Percentiles rank a stretch among this genome's conserved stretches.
These are phyloP conservation scores for Blastobotrys persicus DNA, from an alignment of 1,139 yeast species.

Conservation along the genomic window DNA sequence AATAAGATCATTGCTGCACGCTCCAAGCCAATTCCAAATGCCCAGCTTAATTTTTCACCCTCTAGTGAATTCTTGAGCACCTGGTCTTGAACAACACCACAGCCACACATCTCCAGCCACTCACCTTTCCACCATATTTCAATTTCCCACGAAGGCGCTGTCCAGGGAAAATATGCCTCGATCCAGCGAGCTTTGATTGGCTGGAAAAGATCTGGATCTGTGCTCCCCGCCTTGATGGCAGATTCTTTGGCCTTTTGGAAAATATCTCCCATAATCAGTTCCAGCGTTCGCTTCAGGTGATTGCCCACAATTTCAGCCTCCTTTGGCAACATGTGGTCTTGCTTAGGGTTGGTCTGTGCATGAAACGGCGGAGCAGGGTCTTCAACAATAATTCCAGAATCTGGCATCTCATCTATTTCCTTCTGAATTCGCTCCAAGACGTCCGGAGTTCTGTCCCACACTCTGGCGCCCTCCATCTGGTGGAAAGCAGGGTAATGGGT, in stretches of 20 bases:
- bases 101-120: conserved; percentile 97
- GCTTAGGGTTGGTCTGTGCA: conserved; percentile 68
- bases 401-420: conserved; percentile 68
- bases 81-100: conserved; percentile 83
- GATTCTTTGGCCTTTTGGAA: conserved; percentile 71
- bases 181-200: conserved; percentile 93
- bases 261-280: conserved; percentile 76
- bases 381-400: conserved; percentile 65
- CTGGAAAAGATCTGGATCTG: conserved; percentile 59
- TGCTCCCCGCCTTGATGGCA: conserved; percentile 65
- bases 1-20: conserved; percentile 93
- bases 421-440: conserved; percentile 47
- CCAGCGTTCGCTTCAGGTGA: conserved; percentile 84
- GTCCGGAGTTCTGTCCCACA: conserved; percentile 60
- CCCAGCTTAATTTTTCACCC: conserved; percentile 78
- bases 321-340: conserved; percentile 63
- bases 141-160: conserved; percentile 97
- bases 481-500: conserved; percentile 98
- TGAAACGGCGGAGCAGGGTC: conserved; percentile 65
- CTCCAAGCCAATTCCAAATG: conserved; percentile 94
- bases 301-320: conserved; percentile 68
- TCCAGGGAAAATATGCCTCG: conserved; percentile 97
- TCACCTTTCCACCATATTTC: conserved; percentile 99
- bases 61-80: conserved; percentile 65
- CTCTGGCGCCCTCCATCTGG: conserved; percentile 94